phyloP scores from a whole-genome alignment of 192 early-diverging fungal species.

The Bifiguratus adelaidae region DNA sequence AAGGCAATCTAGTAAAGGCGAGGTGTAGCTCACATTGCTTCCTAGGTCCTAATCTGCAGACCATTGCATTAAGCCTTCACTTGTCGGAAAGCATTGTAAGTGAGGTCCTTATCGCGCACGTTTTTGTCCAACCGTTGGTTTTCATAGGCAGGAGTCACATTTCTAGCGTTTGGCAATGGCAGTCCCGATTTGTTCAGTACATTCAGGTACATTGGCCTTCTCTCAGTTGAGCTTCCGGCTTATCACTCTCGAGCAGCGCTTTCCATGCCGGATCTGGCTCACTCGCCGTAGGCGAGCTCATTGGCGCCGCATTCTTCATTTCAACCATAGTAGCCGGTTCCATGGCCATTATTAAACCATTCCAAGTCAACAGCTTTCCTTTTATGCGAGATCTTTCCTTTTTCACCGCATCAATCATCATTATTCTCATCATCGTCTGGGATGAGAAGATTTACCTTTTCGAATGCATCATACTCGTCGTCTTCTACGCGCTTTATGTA shows the following conservation, averaged over 20 bases:
- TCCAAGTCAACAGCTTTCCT: slow-evolving; percentile 49
- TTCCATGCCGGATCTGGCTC: slow-evolving; percentile 59
- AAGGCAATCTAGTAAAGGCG: neutral
- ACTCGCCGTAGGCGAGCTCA: slow-evolving; percentile 84
- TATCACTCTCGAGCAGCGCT: slow-evolving; percentile 22
- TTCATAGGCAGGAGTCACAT: slow-evolving; percentile 53
- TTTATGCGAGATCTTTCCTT: slow-evolving; percentile 78
- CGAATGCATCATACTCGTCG: slow-evolving; percentile 42
- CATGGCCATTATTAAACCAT: slow-evolving; percentile 73
- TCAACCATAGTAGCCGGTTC: slow-evolving; percentile 37
- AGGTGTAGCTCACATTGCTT: too few relatives aligned
- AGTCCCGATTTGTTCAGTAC: slow-evolving; percentile 89
- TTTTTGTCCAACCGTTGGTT: neutral
- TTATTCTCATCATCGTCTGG: slow-evolving; percentile 36
- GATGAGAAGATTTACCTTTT: slow-evolving; percentile 43
- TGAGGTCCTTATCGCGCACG: neutral
- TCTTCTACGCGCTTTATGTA: slow-evolving; percentile 53
- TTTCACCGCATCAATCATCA: slow-evolving; percentile 48
- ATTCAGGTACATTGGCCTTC: slow-evolving; percentile 36
- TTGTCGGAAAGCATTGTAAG: slow-evolving; percentile 74
- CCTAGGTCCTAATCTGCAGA: slow-evolving; percentile 77
- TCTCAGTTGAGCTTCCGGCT: neutral
- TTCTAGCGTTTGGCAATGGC: slow-evolving; percentile 86
- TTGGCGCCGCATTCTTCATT: slow-evolving; percentile 58
- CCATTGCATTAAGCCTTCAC: slow-evolving; percentile 58